Evolutionary conservation across 352 stramenopile species (phyloP), one percentile per base, ranked within the genome.

Genomic region (Pythium phragmiticola): DNA sequence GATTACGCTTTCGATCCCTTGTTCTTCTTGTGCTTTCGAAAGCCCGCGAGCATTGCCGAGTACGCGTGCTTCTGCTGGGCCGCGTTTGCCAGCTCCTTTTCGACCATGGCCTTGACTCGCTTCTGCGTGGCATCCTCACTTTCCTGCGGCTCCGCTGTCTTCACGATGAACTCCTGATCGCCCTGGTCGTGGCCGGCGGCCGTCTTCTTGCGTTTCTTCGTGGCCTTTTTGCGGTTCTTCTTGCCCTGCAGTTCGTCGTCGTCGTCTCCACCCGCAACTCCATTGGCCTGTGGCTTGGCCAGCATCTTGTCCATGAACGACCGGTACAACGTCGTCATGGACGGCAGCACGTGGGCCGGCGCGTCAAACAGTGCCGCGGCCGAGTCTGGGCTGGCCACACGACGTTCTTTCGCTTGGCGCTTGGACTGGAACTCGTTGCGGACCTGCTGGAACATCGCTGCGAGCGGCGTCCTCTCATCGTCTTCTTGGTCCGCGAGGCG

Each of bases 231-330:
- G 47, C 82, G 79, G 43, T 45, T 55, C 68, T 80, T 82, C 70
- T 91, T 89, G 63, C 70, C 77, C 58, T 79, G 73, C 63, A 77
- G 57, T 21, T 75, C 57, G 16, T 60, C 37, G 19, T 73, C 28
- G 17, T 52, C 42, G 8, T 26, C 60, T 1, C 48, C 36, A 30
- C 3, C 26, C 26, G 26, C 26, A 30, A 5, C 4, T 6, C n/a
- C 60, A 6, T 57, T 59, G 0, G 52, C 59, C 21, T 81, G 73
- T 4, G 82, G 69, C 62, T 93, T 92, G 7, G 78, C 72, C 51
- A 95, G 72, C 80, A 95, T 92, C 65, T 83, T 88, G 64, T 95
- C 87, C 84, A 95, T 90, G 62, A 93, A 95, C 46, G 82, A 89
- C 4, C 82, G 72, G 70, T 94, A 95, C 41, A 95, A 68, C 33